Base-by-base conservation (phyloP, 805 yeast genomes). In the Saccharomycopsis fibuligera region DNA sequence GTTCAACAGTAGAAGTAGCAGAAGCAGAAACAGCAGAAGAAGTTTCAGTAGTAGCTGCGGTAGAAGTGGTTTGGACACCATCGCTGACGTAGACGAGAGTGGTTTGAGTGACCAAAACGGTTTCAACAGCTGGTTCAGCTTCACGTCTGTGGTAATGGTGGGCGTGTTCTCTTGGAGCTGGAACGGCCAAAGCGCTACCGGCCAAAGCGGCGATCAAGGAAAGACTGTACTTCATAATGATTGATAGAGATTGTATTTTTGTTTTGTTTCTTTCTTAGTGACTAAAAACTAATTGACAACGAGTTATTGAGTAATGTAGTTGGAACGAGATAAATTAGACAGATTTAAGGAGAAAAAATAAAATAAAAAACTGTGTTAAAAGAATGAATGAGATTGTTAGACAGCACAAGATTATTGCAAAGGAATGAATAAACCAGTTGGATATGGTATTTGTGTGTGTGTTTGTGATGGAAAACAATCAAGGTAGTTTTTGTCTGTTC, bases 51-150 rank as follows among this genome's bases (percentile, higher is more conserved):
- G 49, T 49, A 21, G 54, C 50, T 12, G 58, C 59, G 54, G 73
- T 74, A 41, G 76, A 81, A 69, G 45, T 33, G 44, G 44, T 21
- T 22, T 25, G 24, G 6, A 19, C 35, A 17, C 45, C 47, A 38
- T 40, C 49, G 35, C 4, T 41, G 43, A 44, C 42, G 19, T 37
- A 40, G 33, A 44, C 74, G 81, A 62, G 68, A 76, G 68, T 74
- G 82, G 68, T 81, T 84, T 50, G 72, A 72, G 68, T 80, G 86
- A 60, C 64, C 59, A 71, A 66, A 49, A 73, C 66, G 59, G 70
- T 61, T 54, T 75, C 72, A 52, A 62, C 71, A 16, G 64, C 61
- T 31, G 47, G 54, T 23, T 62, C 62, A 23, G 44, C 52, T 8
- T 52, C 55, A 45, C 53, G 50, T 35, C 36, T 49, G 47, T 52